A percentile compares a stretch with the other conserved stretches of the same genome.
phyloP scores from a whole-genome alignment of 2,329 filamentous ascomycete genomes.

The Chaetomium olivaceum region DNA sequence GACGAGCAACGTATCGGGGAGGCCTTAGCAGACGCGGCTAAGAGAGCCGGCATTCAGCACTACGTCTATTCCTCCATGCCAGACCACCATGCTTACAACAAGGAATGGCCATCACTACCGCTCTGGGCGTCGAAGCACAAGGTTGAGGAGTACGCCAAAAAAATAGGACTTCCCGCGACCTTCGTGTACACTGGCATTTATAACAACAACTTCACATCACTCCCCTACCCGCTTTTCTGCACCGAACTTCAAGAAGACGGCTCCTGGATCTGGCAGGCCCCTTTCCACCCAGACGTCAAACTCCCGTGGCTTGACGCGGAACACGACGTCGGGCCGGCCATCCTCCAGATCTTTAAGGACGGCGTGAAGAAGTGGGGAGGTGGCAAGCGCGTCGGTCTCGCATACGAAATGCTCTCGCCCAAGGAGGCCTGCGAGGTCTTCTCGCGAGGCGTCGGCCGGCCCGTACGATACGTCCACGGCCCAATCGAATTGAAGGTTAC shows the following conservation, averaged over 20 bases:
- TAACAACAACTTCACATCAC: slow-evolving; percentile 97
- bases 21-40: slow-evolving; percentile 85
- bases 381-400: slow-evolving; percentile 73
- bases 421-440: slow-evolving; percentile 80
- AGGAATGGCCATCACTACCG: slow-evolving; percentile 77
- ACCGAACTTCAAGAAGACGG: slow-evolving; percentile 86
- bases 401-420: slow-evolving; percentile 86
- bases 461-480: slow-evolving; percentile 74
- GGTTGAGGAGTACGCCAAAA: slow-evolving; percentile 85
- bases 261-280: slow-evolving; percentile 88
- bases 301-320: slow-evolving; percentile 96
- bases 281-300: slow-evolving; percentile 85
- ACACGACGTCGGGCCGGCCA: slow-evolving; percentile 89
- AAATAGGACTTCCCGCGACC: slow-evolving; percentile 79
- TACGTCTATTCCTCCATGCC: slow-evolving; percentile 98
- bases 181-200: slow-evolving; percentile 98
- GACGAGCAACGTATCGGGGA: slow-evolving; percentile 90
- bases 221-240: slow-evolving; percentile 90
- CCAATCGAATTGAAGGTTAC: slow-evolving; percentile 83
- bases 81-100: slow-evolving; percentile 79
- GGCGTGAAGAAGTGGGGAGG: slow-evolving; percentile 81
- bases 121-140: slow-evolving; percentile 92
- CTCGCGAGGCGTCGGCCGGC: slow-evolving; percentile 72
- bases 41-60: slow-evolving; percentile 79
- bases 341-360: slow-evolving; percentile 94